Percentiles rank a stretch among this genome's conserved stretches.
Conservation (phyloP, 257 asterid genomes). For the Eustoma russellianum region DNA sequence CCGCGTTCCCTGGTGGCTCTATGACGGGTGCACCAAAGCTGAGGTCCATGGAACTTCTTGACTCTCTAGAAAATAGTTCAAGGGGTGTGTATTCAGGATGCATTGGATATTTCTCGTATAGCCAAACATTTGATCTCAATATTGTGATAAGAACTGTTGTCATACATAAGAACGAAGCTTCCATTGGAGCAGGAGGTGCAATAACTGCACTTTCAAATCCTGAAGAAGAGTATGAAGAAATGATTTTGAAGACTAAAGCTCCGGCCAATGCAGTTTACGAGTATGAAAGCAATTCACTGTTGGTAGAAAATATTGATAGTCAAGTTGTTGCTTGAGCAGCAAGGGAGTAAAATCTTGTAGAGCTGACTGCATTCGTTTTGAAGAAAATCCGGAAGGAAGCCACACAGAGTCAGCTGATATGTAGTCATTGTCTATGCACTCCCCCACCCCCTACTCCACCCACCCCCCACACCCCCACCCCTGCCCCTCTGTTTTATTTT, state of each 20-base stretch:
- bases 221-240: conserved; percentile 79
- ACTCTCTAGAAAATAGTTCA: conserved; percentile 67
- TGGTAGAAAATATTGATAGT: too few species aligned
- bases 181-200: conserved; percentile 95
- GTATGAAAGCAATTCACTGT: conserved; percentile 13
- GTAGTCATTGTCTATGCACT: too few species aligned
- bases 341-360: too few species aligned
- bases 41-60: conserved; percentile 93
- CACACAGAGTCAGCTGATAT: too few species aligned
- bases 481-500: too few species aligned
- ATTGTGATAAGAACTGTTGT: conserved; percentile 76
- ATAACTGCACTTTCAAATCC: conserved; percentile 80
- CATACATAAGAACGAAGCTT: conserved; percentile 66
- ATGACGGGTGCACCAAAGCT: conserved; percentile 99
- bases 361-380: too few species aligned
- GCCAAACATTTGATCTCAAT: conserved; percentile 88
- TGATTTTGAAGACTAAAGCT: conserved; percentile 84
- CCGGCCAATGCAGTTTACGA: conserved; percentile 56
- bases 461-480: too few species aligned
- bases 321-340: too few species aligned
- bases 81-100: conserved; percentile 94
- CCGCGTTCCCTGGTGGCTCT: conserved; percentile 98
- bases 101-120: conserved; percentile 82
- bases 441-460: too few species aligned
- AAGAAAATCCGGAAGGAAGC: too few species aligned